A percentile compares a stretch with the other conserved stretches of the same genome.
These are phyloP conservation scores for Cyberlindnera mississippiensis DNA, from an alignment of 805 yeast genomes.

Conservation along the genomic window DNA sequence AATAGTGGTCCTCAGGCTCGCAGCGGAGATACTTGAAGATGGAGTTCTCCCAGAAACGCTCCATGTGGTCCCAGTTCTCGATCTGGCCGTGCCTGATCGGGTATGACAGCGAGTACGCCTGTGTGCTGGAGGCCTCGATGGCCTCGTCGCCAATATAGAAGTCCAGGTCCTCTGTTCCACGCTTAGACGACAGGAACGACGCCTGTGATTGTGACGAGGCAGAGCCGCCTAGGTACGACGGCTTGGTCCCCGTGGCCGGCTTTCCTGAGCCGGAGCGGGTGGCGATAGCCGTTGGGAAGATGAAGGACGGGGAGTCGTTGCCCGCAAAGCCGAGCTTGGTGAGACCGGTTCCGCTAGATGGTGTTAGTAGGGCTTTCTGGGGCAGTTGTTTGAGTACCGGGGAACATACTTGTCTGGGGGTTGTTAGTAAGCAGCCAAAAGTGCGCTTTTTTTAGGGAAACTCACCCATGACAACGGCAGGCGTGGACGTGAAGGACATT, in stretches of 20 bases:
- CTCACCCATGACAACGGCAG: constrained; percentile 95
- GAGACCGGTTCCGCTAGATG: constrained; percentile 87
- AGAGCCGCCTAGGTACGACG: constrained; percentile 36
- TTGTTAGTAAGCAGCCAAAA: constrained; percentile 16
- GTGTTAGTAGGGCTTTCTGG: constrained; percentile 15
- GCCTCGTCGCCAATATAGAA: constrained; percentile 97
- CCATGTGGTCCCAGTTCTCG: constrained; percentile 99
- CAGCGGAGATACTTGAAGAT: constrained; percentile 94
- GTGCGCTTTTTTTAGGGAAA: constrained; percentile 27
- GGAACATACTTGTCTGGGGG: constrained; percentile 23
- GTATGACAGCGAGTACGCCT: constrained; percentile 80
- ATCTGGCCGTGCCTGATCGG: constrained; percentile 98
- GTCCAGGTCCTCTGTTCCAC: constrained; percentile 92
- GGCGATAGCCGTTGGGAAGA: constrained; percentile 92
- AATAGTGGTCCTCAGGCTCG: constrained; percentile 98
- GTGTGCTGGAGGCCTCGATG: constrained; percentile 82
- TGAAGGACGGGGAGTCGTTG: constrained; percentile 95
- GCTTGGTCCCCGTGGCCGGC: constrained; percentile 42
- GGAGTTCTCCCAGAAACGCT: constrained; percentile 96
- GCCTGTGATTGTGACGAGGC: constrained; percentile 18
- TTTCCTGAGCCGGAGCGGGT: constrained; percentile 53
- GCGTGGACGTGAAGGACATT: constrained; percentile 45
- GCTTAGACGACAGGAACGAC: constrained; percentile 39
- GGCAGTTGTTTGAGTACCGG: background rate
- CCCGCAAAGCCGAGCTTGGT: constrained; percentile 99